Base-by-base conservation (phyloP, 164 flowering plant species). In the Stephania yunnanensis region DNA sequence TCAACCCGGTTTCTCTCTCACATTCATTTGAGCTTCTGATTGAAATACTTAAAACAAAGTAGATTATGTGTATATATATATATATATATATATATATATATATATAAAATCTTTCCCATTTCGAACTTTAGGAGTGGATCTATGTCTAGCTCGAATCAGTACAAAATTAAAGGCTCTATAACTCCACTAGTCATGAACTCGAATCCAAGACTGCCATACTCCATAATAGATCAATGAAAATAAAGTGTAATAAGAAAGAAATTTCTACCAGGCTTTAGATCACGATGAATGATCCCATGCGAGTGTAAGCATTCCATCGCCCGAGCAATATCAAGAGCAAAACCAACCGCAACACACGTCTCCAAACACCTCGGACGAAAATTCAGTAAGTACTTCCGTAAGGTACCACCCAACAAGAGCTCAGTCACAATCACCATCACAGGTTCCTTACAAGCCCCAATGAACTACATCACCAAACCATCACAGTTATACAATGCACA, bases 241-340 rank as follows among this genome's bases (percentile, higher is more conserved):
- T 44, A 74, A 46, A 73, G 44, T 7, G 44, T 22, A 63, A 58
- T 22, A 63, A 58, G 31, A 30, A 7, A 36, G 45, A 55, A 12
- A 61, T 7, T 36, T 46, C 70, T 87, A 94, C 98, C 94, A 68
- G 98, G 98, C 79, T 94, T 92, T 31, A 94, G 83, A 82, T 94
- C 98, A 13, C 98, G 91, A 79, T 94, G 98, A 73, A 92, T 92
- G 85, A 94, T 90, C 19, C 96, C 96, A 74, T 92, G 92, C 44
- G 92, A 82, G 73, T 94, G 98, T 74, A 94, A 87, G 83, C 94
- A 94, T 71, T 89, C 97, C 93, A 94, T 87, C 11, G 95, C 97
- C 61, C 90, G 92, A 76, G 98, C 93, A 81, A 95, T 91, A 75
- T 88, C 97, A 61, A 93, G 88, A 3, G 95, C 92, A 82, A 84